Evolutionary conservation across 495 filamentous ascomycete species (phyloP), one percentile per base, ranked within the genome.

Genomic region (Aeminium ludgeri): DNA sequence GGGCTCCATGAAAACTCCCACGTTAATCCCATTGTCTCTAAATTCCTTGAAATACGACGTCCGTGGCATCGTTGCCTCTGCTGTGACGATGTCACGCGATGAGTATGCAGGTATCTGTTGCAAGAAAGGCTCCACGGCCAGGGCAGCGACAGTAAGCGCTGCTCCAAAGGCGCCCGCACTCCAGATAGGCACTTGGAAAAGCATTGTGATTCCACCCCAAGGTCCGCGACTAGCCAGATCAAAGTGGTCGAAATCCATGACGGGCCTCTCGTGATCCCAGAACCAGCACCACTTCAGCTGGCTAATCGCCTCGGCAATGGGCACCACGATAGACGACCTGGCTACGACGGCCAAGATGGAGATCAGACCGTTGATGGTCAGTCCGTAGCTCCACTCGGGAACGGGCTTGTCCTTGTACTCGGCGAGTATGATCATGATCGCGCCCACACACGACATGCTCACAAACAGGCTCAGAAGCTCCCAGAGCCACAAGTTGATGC

Each of bases 231-330:
- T 62, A 0, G 64, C 61, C 12, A 50, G 47, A 34, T 65, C 62
- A 32, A 61, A 59, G 5, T 47, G 30, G 36, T 60, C 47, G 32
- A 63, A 49, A 3, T 49, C 44, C 3, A 45, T 12, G 2, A 67
- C 38, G 10, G 30, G 50, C 15, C 52, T 48, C 12, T 44, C 37
- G 28, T 44, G 23, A 3, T 31, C 41, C 16, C 45, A 43, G 34
- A 60, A 59, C 49, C 52, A 54, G 15, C 45, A 46, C 63, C 63
- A 61, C 52, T 62, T 64, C 23, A 62, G 36, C 40, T 66, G 60
- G 16, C 60, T 45, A 10, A 62, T 39, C 6, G 42, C 46, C 12
- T 49, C 47, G 2, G 54, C 51, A 5, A 61, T 43, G 1, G 52
- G 40, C 5, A 54, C 48, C 23, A 60, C 30, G 30, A 63, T 27